Evolutionary conservation across 441 rosid species (phyloP), one percentile per base, ranked within the genome.

Genomic region (Pelargonium fulgidum): DNA sequence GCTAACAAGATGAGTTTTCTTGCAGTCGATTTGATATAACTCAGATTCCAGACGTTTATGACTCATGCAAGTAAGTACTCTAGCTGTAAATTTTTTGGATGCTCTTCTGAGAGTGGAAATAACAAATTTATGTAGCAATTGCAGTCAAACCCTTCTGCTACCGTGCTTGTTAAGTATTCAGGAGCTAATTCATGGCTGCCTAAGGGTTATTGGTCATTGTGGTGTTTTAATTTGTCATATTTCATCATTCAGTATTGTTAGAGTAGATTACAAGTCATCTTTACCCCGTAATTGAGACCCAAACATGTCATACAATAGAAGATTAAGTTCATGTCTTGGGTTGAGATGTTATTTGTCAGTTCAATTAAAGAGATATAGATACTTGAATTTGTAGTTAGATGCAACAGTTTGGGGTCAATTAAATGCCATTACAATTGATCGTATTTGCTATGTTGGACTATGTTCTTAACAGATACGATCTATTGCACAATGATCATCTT

Each of bases 11-110:
- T 64, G 44, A 4, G 47, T 36, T 14, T 36, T 39, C 67, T 64
- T 39, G 67, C 48, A 64, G 99, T 68, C 93, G 97, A 65, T 96
- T 88, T 85, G 98, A 96, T 75, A 87, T 93, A 75, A 96, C 99
- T 4, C 99, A 96, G 82, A 96, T 96, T 80, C 99, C 99, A 20
- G 99, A 96, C 77, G 90, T 96, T 72, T 96, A 96, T 69, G 99
- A 96, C 87, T 96, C 99, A 7, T 96, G 98, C 99, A 96, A 96
- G 99, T 95, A 87, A 91, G 99, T 85, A 12, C 44, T 63, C 62
- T 71, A 7, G 70, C 78, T 76, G 68, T 47, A 73, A 33, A 68
- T 45, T 58, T 67, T 70, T 29, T 47, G 14, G 36, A 36, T 69
- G 59, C 64, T 12, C 22, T 67, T 59, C 58, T 13, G 66, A 45